Base-by-base conservation (phyloP, 139 green algal genomes). In the Nannochloris sp. region DNA sequence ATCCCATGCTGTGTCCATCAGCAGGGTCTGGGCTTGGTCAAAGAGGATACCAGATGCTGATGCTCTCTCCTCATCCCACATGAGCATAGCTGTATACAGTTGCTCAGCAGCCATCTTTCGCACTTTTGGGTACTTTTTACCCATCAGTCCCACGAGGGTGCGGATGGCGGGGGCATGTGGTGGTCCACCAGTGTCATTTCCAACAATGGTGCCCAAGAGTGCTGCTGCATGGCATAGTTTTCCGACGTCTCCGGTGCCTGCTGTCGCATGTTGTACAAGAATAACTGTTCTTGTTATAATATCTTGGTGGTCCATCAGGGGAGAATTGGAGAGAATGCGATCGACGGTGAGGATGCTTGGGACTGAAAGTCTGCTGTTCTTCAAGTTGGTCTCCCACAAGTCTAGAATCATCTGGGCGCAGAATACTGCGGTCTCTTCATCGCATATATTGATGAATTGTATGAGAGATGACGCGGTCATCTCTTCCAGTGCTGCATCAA, bases 1-100 rank as follows among this genome's bases (percentile, higher is more conserved):
- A 45, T 93, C 86, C 86, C 86, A 93, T 1, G 69, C 20, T 2
- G 66, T 76, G 6, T 49, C 53, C 2, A 77, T 66, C 46, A 93
- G 62, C 46, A 88, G 14, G 33, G 85, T 78, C 43, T 72, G 40
- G 0, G 62, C 77, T 2, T 60, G 61, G 9, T 66, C 44, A n/a
- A 60, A 53, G 1, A 23, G 14, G 14, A 30, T 29, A 29, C 30
- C 28, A 31, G 63, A 44, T 20, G 44, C 12, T 72, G 62, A 59
- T 6, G 29, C 50, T 30, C 75, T 67, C 13, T 56, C 69, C 2
- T 75, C 69, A 16, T 91, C 79, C 44, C 80, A 17, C 0, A 73
- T 68, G n/a, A 93, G 71, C 67, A 95, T 66, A 37, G 68, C 37
- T 17, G 92, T 67, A 75, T 96, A 95, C 33, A 92, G 66, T 70